Base-by-base conservation (phyloP, 208 protist species). In the Phytomonas serpens region DNA sequence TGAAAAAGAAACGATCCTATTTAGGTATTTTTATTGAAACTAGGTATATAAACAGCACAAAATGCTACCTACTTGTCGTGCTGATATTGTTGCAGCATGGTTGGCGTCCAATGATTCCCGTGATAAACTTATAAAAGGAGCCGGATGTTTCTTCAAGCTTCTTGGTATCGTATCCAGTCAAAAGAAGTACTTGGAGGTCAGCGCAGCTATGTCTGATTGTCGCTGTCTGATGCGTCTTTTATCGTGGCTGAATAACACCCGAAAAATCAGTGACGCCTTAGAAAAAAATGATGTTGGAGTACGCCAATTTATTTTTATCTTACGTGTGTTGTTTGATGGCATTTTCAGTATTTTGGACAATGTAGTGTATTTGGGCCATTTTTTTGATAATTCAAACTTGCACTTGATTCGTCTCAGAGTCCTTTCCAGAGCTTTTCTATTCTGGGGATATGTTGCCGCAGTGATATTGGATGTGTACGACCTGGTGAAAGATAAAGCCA, bases 271-370 rank as follows among this genome's bases (percentile, higher is more conserved):
- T 34, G 71, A 80, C 32, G 80, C 82, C 1, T 75, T 93, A 66
- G 79, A 83, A 65, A 87, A 84, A 74, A 65, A 74, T 65, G 65
- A 68, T 14, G 79, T 80, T 38, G 71, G 79, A 40, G 68, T 78
- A 3, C 86, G 85, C 33, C 86, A 90, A 33, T 71, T 89, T 10
- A 57, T 96, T 64, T 87, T 74, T 67, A 57, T 96, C 11, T 63
- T 86, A 65, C 86, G 85, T 38, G 77, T 93, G 27, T 52, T 90
- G 34, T 87, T 82, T 34, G 90, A 96, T 68, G 79, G 80, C 40
- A 69, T 93, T 69, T 96, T 96, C 80, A 88, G 84, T 62, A 40
- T 88, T 5, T 74, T 86, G 29, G 88, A 96, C 74, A 96, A 96
- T 78, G 76, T 91, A 70, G 83, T 87, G 0, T 96, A 84, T 66